These are phyloP conservation scores for Suillus fuscotomentosus DNA, from an alignment of 768 basidiomycete species.

Conservation along the genomic window DNA sequence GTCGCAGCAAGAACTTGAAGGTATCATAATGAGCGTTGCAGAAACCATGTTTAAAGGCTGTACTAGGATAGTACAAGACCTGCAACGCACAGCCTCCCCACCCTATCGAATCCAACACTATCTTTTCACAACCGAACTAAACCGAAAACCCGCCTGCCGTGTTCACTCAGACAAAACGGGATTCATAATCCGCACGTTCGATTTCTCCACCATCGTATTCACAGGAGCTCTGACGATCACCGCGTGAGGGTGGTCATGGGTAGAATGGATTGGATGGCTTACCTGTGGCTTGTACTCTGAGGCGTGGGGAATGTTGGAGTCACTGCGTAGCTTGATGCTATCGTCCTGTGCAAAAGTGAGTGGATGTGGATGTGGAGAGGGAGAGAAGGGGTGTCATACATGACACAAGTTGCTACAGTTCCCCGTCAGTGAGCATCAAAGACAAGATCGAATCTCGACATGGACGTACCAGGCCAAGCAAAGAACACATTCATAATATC, in stretches of 20 bases:
- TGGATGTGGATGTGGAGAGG: too few relatives aligned
- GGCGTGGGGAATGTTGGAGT: not conserved
- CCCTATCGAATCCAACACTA: not conserved
- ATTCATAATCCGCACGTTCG: not conserved
- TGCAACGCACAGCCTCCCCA: not conserved
- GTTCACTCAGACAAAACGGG: not conserved
- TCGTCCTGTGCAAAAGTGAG: not conserved
- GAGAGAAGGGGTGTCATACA: not conserved
- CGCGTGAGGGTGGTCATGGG: not conserved
- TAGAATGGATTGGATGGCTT: not conserved
- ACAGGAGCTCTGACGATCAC: not conserved
- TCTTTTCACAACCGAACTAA: not conserved
- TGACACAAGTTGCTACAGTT: not conserved
- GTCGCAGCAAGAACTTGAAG: too few relatives aligned
- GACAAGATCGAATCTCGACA: not conserved
- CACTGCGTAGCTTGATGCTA: not conserved
- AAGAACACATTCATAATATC: not conserved
- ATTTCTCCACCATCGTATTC: not conserved
- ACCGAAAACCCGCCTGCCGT: not conserved
- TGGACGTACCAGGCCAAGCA: not conserved
- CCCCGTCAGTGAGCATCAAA: not conserved
- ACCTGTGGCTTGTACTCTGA: not conserved
- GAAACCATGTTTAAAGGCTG: not conserved
- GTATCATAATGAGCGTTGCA: too few relatives aligned
- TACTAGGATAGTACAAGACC: not conserved